Evolutionary conservation across 2,329 filamentous ascomycete species (phyloP), one percentile per base, ranked within the genome.

Genomic region (Epichloe amarillans): DNA sequence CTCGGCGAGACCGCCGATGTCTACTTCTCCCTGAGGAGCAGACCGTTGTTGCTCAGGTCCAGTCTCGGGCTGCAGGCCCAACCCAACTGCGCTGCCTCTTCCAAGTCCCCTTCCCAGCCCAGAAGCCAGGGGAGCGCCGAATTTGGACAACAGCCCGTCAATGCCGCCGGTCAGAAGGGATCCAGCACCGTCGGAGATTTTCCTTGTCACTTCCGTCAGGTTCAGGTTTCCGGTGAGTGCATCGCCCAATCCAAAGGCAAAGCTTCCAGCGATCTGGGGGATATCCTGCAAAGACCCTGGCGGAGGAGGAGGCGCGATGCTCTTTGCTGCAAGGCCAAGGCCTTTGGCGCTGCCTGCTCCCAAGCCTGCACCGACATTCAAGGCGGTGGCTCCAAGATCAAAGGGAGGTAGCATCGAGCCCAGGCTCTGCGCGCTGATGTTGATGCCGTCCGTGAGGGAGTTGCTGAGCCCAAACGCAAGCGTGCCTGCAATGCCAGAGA

Each of bases 31-130:
- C 12, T 40, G 37, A 7, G 51, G 26, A 14, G 19, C 1, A 4
- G 51, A 37, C 5, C 12, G 37, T 2, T 26, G n/a, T 14, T 39
- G 57, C 52, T 47, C 57, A 54, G 51, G 57, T 46, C 45, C 52
- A 4, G 47, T 37, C 36, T 63, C 61, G 0, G 56, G 55, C 49
- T 65, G 62, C 5, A 64, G 50, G n/a, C 59, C 62, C 4, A 64
- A 42, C 0, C 62, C 62, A 15, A 64, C 53, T 0, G 59, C 55
- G 2, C 56, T 55, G 2, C 62, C 62, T 36, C 54, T 48, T 3
- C 62, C 62, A 0, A 64, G 46, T 0, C 62, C 62, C 35, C 55
- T 60, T 21, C 62, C 62, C n/a, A 64, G 52, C 1, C 62, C 62
- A 0, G 58, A 54, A 1, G 59, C 62, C 5, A 60, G 59, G 2